Percentiles rank a stretch among this genome's conserved stretches.
These are phyloP conservation scores for Barnettozyma vustinii DNA, from an alignment of 805 yeast genomes.

Conservation along the genomic window DNA sequence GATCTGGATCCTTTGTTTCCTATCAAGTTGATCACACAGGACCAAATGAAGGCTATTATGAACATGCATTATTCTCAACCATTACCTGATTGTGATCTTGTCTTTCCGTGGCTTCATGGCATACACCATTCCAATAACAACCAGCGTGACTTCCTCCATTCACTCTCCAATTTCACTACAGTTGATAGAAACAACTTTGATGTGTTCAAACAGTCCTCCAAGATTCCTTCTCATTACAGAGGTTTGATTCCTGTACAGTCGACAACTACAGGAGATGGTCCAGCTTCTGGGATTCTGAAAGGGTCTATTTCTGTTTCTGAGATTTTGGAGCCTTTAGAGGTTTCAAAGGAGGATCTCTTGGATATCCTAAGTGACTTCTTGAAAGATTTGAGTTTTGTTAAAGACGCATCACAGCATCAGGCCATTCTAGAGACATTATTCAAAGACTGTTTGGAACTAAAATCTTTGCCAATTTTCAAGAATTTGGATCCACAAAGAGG, in stretches of 20 bases:
- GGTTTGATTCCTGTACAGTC: conserved; percentile 25
- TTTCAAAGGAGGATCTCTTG: conserved; percentile 33
- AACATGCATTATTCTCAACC: conserved; percentile 25
- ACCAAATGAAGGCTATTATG: conserved; percentile 15
- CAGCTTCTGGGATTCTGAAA: conserved; percentile 41
- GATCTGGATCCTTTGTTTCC: conserved; percentile 16
- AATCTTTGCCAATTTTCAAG: conserved; percentile 46
- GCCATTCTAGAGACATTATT: conserved; percentile 14
- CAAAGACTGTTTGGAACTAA: conserved; percentile 26
- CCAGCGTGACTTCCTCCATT: conserved; percentile 20
- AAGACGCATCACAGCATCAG: conserved; percentile 9
- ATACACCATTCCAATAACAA: conserved; percentile 24
- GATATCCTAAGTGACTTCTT: conserved; percentile 17
- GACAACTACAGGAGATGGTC: conserved; percentile 27
- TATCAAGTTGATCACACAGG: conserved; percentile 17
- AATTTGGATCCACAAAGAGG: conserved; percentile 67
- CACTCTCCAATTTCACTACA: conserved; percentile 19
- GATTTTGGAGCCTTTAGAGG: conserved; percentile 44
- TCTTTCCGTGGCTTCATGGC: conserved; percentile 94
- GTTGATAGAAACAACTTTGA: conserved; percentile 20
- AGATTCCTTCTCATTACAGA: conserved; percentile 19
- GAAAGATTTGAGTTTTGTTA: conserved; percentile 18
- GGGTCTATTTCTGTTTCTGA: conserved; percentile 53
- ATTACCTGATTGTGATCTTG: conserved; percentile 56
- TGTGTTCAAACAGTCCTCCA: conserved; percentile 14